Conservation (phyloP, 2,329 filamentous ascomycete species). For the Aspergillus japonicus region DNA sequence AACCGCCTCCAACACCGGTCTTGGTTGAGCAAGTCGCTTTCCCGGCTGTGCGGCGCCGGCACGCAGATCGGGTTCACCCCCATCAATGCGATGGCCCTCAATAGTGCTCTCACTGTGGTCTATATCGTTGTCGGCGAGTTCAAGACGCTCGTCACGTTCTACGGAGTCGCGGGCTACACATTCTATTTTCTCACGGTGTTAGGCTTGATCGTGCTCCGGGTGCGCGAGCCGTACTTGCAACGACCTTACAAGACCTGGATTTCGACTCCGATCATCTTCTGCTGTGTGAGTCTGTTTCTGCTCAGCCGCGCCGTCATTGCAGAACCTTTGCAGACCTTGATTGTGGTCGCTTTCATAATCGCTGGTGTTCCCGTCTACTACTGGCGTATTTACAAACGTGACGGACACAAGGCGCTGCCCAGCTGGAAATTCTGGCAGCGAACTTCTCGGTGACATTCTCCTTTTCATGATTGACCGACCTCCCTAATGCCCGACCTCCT, state of each 20-base stretch:
- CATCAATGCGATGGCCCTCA: conserved; percentile 86
- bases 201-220: conserved; percentile 84
- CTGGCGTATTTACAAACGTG: conserved; percentile 72
- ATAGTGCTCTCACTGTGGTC: conserved; percentile 66
- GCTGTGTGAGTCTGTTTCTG: conserved; percentile 92
- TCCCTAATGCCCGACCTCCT: neutral
- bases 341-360: conserved; percentile 81
- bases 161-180: conserved; percentile 93
- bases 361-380: conserved; percentile 86
- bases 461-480: neutral
- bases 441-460: conserved; percentile 9
- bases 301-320: conserved; percentile 86
- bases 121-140: conserved; percentile 92
- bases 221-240: conserved; percentile 82
- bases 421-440: conserved; percentile 48
- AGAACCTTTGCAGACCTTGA: conserved; percentile 82
- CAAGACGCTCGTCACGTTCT: conserved; percentile 88
- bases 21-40: conserved; percentile 60
- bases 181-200: conserved; percentile 97
- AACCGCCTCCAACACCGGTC: conserved; percentile 46
- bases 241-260: conserved; percentile 96
- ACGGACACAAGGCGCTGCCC: conserved; percentile 41
- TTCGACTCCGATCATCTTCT: conserved; percentile 94
- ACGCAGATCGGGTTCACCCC: conserved; percentile 87
- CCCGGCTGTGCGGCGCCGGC: conserved; percentile 69